These are phyloP conservation scores for Cephalotrichum gorgonifer DNA, from an alignment of 2,329 filamentous ascomycete species.

Conservation along the genomic window DNA sequence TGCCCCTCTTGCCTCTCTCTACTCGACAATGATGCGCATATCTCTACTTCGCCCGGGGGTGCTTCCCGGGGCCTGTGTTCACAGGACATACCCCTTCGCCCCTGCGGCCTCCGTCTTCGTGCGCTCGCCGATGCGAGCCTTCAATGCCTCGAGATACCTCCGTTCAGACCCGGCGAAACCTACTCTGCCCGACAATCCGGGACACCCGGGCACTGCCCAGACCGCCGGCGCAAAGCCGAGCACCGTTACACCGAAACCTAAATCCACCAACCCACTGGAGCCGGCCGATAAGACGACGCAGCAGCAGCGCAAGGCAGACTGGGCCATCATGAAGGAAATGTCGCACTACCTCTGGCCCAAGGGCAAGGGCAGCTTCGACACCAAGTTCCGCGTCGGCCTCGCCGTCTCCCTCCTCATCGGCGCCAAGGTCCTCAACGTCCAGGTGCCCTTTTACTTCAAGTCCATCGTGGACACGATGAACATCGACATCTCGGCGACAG, in stretches of 20 bases:
- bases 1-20: background rate
- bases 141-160: background rate
- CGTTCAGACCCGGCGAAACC: background rate
- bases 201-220: background rate
- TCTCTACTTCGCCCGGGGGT: background rate
- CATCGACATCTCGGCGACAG: constrained; percentile 74
- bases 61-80: background rate
- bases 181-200: background rate
- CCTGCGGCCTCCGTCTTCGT: background rate
- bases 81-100: background rate
- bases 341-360: constrained; percentile 93
- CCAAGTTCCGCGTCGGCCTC: constrained; percentile 73
- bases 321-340: constrained; percentile 99
- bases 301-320: constrained; percentile 92
- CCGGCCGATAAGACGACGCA: constrained; percentile 56
- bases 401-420: constrained; percentile 78
- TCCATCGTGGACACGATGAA: constrained; percentile 97
- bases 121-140: background rate
- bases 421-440: constrained; percentile 91
- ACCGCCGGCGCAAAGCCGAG: background rate
- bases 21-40: background rate
- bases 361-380: constrained; percentile 63
- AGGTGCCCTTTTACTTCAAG: constrained; percentile 99
- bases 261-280: constrained; percentile 44
- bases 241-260: background rate